phyloP scores from a whole-genome alignment of 225 moss, liverwort and hornwort species.

The Marchantia polymorpha region DNA sequence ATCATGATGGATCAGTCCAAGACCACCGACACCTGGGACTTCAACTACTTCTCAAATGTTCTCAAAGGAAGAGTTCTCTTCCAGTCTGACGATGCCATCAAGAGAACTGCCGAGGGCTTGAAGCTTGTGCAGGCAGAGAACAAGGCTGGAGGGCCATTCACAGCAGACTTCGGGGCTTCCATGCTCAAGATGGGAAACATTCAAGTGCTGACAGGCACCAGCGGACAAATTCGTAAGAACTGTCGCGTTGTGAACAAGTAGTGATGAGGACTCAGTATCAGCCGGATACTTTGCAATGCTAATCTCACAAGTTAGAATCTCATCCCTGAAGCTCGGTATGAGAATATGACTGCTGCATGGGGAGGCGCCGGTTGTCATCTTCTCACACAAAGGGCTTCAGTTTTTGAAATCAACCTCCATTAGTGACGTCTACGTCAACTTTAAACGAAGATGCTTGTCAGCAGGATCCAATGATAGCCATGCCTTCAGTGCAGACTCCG shows the following conservation, averaged over 20 bases:
- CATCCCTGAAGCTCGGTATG: no score
- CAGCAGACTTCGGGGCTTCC: constrained; percentile 15
- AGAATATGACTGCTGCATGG: no score
- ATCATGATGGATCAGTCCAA: constrained; percentile 19
- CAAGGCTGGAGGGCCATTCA: background rate
- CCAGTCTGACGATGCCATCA: constrained; percentile 22
- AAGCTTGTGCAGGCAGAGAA: constrained; percentile 9
- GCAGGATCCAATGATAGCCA: no score
- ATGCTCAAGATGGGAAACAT: constrained; percentile 21
- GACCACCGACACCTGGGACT: constrained; percentile 8
- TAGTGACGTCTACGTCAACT: no score
- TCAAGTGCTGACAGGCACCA: constrained; percentile 1
- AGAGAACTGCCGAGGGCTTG: background rate
- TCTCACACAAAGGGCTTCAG: no score
- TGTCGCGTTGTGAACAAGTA: constrained; percentile 8
- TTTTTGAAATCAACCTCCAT: no score
- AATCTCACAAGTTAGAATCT: no score
- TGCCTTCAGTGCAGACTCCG: no score
- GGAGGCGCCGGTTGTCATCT: no score
- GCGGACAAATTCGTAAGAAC: constrained; percentile 7
- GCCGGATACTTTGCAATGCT: no score
- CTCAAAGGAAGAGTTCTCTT: constrained; percentile 11
- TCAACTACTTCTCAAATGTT: constrained; percentile 20
- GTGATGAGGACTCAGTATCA: no score
- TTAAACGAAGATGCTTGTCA: no score